Evolutionary conservation across 2,329 filamentous ascomycete species (phyloP).

Genomic region (Botrytis medusae): DNA sequence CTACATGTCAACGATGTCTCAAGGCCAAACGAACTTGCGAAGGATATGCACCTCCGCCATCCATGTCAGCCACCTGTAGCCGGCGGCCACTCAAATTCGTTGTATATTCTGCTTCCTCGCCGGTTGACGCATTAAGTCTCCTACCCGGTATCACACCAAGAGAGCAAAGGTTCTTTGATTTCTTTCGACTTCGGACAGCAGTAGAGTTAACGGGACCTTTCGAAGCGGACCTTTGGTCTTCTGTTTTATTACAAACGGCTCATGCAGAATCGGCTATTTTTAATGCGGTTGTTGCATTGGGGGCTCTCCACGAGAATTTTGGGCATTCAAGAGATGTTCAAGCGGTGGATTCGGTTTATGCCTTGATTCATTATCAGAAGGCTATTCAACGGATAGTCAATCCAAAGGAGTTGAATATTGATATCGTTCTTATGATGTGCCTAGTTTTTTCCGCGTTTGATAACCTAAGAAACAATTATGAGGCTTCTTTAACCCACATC

Average conservation of each 20-base stretch:
- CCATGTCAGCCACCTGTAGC: background rate
- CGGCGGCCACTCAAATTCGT: background rate
- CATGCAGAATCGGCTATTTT: conserved; percentile 26
- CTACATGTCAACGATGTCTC: conserved; percentile 28
- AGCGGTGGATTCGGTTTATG: conserved; percentile 8
- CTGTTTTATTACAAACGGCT: conserved; percentile 26
- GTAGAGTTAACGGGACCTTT: conserved; percentile 17
- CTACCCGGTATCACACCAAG: conserved; percentile 22
- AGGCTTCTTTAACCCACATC: conserved; percentile 9
- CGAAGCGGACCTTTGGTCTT: conserved; percentile 28
- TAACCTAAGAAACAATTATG: conserved; percentile 5
- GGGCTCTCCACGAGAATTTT: conserved; percentile 25
- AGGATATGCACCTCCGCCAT: conserved; percentile 25
- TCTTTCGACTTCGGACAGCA: conserved; percentile 25
- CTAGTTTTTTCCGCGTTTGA: conserved; percentile 10
- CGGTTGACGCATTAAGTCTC: background rate
- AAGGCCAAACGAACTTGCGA: conserved; percentile 30
- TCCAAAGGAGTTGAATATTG: background rate
- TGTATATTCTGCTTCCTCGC: conserved; percentile 2
- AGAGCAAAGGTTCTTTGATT: conserved; percentile 24
- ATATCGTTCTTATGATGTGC: conserved; percentile 14
- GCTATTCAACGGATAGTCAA: conserved; percentile 10
- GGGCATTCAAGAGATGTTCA: background rate
- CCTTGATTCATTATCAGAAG: conserved; percentile 7
- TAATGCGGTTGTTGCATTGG: conserved; percentile 28